Evolutionary conservation across 352 stramenopile genomes (phyloP), one percentile per base, ranked within the genome.

Genomic region (Globisporangium emineosum): DNA sequence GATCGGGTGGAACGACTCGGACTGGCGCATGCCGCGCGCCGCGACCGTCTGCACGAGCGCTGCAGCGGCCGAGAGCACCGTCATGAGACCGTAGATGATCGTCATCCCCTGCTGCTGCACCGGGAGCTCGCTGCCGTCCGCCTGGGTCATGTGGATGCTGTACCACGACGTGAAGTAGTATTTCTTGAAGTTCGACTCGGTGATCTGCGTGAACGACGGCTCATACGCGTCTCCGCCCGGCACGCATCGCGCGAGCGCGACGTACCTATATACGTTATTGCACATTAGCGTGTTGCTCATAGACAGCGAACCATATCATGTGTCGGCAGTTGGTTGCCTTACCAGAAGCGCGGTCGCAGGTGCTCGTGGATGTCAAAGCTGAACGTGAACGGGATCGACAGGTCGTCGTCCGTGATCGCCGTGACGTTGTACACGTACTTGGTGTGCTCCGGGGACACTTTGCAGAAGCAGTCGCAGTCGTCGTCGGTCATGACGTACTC

Each of bases 81-180:
- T 71, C 69, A 87, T 80, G 51, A 85, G 37, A 0, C 60, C 72
- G 45, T 91, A 92, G 27, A 91, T 79, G 12, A 69, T 45, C 2
- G 73, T 65, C 67, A 92, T 69, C 4, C 76, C 83, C 52, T 89
- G 69, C 33, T 91, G 72, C 57, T 91, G 79, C 19, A 91, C 81
- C 3, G 82, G 78, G 8, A 91, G 75, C 60, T 94, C 83, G 25
- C 72, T 81, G 4, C 78, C 81, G 35, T 89, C 71, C 12, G 54
- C 68, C 47, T 92, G 83, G 12, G 76, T 89, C 78, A 92, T 87
- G 79, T 93, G 85, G 51, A 93, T 73, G 9, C 78, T 75, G 67
- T 87, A 91, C 85, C 82, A 91, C 8, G 82, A 79, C 27, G 81
- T 79, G 58, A 94, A 94, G 68, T 89, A 91, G 58, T 88, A 93